A percentile compares a stretch with the other conserved stretches of the same genome.
These are phyloP conservation scores for Talaromyces nanjingensis DNA, from an alignment of 495 filamentous ascomycete genomes.

Conservation along the genomic window DNA sequence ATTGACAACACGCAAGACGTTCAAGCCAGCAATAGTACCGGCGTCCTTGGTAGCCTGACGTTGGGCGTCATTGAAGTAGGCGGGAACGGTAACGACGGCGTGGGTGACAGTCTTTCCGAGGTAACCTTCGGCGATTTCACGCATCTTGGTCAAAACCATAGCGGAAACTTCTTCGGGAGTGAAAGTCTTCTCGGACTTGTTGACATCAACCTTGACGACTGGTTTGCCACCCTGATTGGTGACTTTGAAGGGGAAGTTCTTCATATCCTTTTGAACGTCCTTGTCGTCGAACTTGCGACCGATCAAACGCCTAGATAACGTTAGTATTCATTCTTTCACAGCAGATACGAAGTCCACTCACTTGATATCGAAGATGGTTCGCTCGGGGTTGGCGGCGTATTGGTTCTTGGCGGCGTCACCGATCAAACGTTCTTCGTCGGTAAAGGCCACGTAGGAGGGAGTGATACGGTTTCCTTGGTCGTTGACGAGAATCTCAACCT, in stretches of 20 bases:
- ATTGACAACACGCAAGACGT: constrained; percentile 97
- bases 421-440: constrained; percentile 92
- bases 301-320: constrained; percentile 64
- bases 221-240: constrained; percentile 78
- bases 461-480: constrained; percentile 99
- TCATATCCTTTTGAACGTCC: constrained; percentile 75
- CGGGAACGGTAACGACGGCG: constrained; percentile 94
- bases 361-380: constrained; percentile 93
- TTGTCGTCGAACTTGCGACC: constrained; percentile 84
- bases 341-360: constrained; percentile 37
- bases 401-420: constrained; percentile 99
- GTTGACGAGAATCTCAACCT: constrained; percentile 96
- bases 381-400: constrained; percentile 82
- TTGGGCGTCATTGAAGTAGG: constrained; percentile 99
- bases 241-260: constrained; percentile 90
- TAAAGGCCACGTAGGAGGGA: constrained; percentile 97
- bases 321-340: constrained; percentile 11
- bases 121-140: constrained; percentile 91
- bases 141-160: constrained; percentile 92
- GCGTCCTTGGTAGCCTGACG: constrained; percentile 98
- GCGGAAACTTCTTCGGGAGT: constrained; percentile 84
- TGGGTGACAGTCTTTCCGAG: constrained; percentile 92
- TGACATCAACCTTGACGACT: constrained; percentile 68
- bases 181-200: constrained; percentile 66
- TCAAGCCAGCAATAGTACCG: constrained; percentile 87